These are phyloP conservation scores for Lomentospora prolificans DNA, from an alignment of 2,329 filamentous ascomycete species.

Conservation along the genomic window DNA sequence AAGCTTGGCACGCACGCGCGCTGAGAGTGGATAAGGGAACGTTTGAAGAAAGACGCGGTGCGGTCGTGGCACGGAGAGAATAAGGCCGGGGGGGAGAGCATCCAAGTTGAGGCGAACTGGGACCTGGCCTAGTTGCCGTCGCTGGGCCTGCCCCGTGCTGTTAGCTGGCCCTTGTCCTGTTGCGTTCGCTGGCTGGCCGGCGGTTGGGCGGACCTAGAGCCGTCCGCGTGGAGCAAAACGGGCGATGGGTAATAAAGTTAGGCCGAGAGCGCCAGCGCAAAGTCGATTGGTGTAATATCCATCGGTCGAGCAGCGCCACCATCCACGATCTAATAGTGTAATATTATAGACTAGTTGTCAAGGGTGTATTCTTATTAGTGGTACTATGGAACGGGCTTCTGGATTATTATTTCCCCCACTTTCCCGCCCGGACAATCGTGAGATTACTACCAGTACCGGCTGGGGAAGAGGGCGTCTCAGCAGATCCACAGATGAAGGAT, in stretches of 20 bases:
- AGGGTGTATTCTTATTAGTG: neutral
- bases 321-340: too few relatives aligned
- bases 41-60: too few relatives aligned
- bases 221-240: neutral
- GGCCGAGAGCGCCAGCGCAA: neutral
- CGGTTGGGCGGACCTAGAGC: conserved; percentile 6
- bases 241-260: conserved; percentile 1
- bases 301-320: too few relatives aligned
- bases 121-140: too few relatives aligned
- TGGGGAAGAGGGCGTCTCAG: neutral
- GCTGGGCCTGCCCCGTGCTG: too few relatives aligned
- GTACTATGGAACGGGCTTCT: neutral
- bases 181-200: too few relatives aligned
- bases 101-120: too few relatives aligned
- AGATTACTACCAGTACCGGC: neutral
- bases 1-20: neutral
- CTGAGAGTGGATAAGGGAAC: too few relatives aligned
- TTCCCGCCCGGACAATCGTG: neutral
- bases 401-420: conserved; percentile 1
- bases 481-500: neutral
- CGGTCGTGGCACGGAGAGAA: too few relatives aligned
- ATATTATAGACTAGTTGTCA: too few relatives aligned
- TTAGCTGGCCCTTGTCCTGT: too few relatives aligned
- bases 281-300: neutral
- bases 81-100: too few relatives aligned